Conservation (phyloP, 129 eudicot species). For the Flaveria ramosissima region DNA sequence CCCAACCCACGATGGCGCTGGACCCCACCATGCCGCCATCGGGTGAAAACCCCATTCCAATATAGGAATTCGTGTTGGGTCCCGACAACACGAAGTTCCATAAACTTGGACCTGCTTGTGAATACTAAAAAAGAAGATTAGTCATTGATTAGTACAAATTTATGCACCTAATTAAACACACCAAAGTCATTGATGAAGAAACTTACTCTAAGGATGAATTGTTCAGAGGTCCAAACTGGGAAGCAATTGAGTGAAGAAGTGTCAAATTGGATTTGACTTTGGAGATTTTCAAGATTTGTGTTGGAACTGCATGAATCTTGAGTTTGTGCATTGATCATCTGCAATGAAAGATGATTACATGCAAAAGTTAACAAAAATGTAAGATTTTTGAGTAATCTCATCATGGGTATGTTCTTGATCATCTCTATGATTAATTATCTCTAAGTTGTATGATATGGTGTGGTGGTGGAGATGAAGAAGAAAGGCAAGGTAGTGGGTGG, state of each 20-base stretch:
- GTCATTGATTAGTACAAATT: not conserved
- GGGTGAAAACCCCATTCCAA: constrained; percentile 76
- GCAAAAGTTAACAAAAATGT: constrained; percentile 30
- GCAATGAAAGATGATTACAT: constrained; percentile 25
- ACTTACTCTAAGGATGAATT: constrained; percentile 83
- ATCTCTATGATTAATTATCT: not conserved
- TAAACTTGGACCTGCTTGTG: constrained; percentile 46
- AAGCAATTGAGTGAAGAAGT: constrained; percentile 57
- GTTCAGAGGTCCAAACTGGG: constrained; percentile 58
- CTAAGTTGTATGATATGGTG: constrained; percentile 10
- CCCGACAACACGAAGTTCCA: constrained; percentile 85
- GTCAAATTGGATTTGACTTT: constrained; percentile 21
- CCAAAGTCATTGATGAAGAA: not conserved
- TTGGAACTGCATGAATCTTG: constrained; percentile 56
- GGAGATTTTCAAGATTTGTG: constrained; percentile 35
- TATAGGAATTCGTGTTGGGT: constrained; percentile 56
- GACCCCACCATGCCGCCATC: constrained; percentile 84
- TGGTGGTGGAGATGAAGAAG: constrained; percentile 12
- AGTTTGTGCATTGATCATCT: constrained; percentile 42
- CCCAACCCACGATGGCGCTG: constrained; percentile 84
- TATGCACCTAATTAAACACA: not conserved
- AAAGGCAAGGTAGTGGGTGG: constrained; percentile 30
- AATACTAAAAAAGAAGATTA: constrained; percentile 44
- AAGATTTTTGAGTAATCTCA: constrained; percentile 30
- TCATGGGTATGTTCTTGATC: constrained; percentile 29